phyloP scores from a whole-genome alignment of 495 filamentous ascomycete genomes.

The Aspergillus campestris region DNA sequence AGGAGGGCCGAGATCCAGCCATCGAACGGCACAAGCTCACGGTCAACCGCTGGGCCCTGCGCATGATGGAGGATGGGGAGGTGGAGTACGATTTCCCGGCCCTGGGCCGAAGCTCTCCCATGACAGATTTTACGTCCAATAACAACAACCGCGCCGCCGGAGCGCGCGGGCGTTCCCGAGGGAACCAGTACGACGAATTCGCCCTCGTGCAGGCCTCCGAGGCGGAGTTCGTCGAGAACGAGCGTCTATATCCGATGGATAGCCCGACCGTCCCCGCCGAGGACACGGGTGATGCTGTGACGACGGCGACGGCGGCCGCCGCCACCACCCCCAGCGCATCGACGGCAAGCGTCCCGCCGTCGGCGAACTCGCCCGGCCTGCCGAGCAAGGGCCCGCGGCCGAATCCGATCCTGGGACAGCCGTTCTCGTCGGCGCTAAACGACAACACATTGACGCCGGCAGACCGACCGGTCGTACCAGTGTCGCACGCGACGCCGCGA shows the following conservation, averaged over 20 bases:
- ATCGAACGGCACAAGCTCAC: constrained; percentile 63
- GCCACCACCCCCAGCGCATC: no score
- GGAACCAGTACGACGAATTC: constrained; percentile 89
- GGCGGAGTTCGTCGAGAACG: constrained; percentile 68
- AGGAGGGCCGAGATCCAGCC: constrained; percentile 68
- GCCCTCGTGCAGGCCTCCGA: constrained; percentile 76
- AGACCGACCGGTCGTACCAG: constrained; percentile 50
- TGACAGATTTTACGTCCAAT: constrained; percentile 82
- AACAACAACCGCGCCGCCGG: constrained; percentile 70
- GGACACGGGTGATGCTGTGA: constrained; percentile 27
- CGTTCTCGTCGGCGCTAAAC: constrained; percentile 45
- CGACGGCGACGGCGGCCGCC: constrained; percentile 30
- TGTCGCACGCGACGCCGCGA: constrained; percentile 53
- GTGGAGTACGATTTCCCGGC: constrained; percentile 94
- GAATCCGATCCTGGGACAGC: constrained; percentile 51
- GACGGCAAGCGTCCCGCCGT: no score
- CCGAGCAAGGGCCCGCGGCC: constrained; percentile 30
- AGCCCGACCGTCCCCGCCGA: constrained; percentile 47
- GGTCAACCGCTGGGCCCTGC: constrained; percentile 84
- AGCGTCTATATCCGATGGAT: constrained; percentile 62
- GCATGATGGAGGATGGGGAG: constrained; percentile 94
- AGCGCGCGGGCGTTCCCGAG: constrained; percentile 59
- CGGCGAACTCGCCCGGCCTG: constrained; percentile 23
- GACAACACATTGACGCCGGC: constrained; percentile 49
- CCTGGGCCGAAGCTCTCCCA: constrained; percentile 65